Percentiles rank a stretch among this genome's conserved stretches.
Conservation (phyloP, 805 yeast genomes). For the Schwanniomyces pseudopolymorphus region DNA sequence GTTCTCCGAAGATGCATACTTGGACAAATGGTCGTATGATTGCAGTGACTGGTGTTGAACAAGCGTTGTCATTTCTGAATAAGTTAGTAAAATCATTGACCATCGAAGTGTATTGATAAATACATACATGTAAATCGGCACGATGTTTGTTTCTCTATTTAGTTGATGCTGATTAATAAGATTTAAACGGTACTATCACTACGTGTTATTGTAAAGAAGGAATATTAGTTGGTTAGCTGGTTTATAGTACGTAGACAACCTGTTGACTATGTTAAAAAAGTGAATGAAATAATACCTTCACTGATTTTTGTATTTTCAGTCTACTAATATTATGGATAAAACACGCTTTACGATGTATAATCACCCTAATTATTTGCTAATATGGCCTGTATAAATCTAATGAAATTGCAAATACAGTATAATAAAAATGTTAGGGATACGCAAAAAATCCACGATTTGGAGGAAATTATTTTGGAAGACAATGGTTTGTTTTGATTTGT, state of each 20-base stretch:
- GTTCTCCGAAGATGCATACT: constrained; percentile 19
- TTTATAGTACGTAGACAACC: not conserved
- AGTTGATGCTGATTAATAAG: not conserved
- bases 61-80: constrained; percentile 19
- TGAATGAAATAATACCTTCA: not conserved
- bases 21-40: constrained; percentile 12
- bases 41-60: constrained; percentile 22
- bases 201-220: constrained; percentile 4
- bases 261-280: not conserved
- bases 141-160: not conserved
- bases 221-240: constrained; percentile 7
- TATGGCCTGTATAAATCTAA: not conserved
- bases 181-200: not conserved
- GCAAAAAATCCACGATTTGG: not conserved
- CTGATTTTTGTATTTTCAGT: not conserved
- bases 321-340: not conserved
- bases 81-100: constrained; percentile 1
- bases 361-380: not conserved
- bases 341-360: not conserved
- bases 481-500: not conserved
- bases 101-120: not conserved
- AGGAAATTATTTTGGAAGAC: not conserved
- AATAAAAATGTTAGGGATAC: not conserved
- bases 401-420: not conserved
- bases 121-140: not conserved